These are phyloP conservation scores for Naganishia vishniacii DNA, from an alignment of 768 basidiomycete genomes.

Conservation along the genomic window DNA sequence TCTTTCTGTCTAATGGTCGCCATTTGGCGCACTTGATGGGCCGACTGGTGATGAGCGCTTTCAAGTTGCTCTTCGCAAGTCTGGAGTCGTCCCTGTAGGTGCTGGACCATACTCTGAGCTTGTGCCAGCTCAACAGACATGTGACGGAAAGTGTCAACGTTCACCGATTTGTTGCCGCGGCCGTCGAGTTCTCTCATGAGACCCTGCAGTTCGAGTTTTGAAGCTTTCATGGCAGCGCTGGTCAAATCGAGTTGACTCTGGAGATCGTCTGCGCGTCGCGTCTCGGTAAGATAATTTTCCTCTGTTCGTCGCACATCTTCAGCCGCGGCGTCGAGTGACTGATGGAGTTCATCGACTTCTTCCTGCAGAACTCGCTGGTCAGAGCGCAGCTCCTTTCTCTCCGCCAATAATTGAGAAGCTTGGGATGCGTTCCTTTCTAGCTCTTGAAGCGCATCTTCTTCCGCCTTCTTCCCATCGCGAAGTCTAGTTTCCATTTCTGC, in stretches of 20 bases:
- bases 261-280: neutral
- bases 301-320: slow-evolving; percentile 10
- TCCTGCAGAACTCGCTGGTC: neutral
- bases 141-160: neutral
- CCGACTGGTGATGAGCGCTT: slow-evolving; percentile 3
- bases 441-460: neutral
- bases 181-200: neutral
- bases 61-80: slow-evolving; percentile 7
- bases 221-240: neutral
- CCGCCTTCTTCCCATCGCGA: neutral
- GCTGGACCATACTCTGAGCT: slow-evolving; percentile 7
- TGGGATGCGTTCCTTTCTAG: neutral
- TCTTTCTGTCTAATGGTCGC: slow-evolving; percentile 14
- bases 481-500: neutral
- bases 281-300: neutral
- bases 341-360: neutral
- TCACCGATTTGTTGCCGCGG: neutral
- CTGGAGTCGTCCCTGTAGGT: slow-evolving; percentile 4
- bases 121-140: neutral
- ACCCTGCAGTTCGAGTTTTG: neutral
- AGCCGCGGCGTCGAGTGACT: neutral
- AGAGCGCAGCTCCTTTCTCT: neutral
- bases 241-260: neutral
- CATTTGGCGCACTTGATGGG: slow-evolving; percentile 17
- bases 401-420: neutral